A percentile compares a stretch with the other conserved stretches of the same genome.
These are phyloP conservation scores for Parafenestella ontariensis DNA, from an alignment of 2,329 filamentous ascomycete species.

Conservation along the genomic window DNA sequence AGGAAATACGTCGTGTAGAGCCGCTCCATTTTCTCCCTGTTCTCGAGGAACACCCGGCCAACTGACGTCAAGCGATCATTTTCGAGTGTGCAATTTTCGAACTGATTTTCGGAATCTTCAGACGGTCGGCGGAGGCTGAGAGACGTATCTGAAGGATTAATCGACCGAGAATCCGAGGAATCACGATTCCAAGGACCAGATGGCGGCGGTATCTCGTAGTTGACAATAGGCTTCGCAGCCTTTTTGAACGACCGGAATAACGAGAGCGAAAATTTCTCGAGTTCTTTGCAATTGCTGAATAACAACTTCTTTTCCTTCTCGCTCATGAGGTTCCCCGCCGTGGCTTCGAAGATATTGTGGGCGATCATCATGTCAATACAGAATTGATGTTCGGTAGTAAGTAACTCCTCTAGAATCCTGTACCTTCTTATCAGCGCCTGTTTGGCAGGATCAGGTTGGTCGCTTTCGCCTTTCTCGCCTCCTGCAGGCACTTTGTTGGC, in stretches of 20 bases:
- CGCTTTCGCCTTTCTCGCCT: constrained; percentile 20
- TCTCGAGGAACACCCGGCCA: constrained; percentile 64
- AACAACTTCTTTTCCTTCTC: constrained; percentile 85
- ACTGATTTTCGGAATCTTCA: constrained; percentile 36
- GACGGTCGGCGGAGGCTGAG: constrained; percentile 24
- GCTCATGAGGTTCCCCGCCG: constrained; percentile 79
- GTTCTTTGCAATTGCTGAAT: constrained; percentile 91
- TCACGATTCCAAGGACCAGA: constrained; percentile 34
- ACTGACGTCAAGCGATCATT: constrained; percentile 66
- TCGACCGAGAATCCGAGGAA: constrained; percentile 24
- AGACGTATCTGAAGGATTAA: constrained; percentile 23
- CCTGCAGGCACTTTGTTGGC: constrained; percentile 12
- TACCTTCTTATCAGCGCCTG: constrained; percentile 73
- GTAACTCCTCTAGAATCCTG: constrained; percentile 86
- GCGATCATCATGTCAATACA: constrained; percentile 96
- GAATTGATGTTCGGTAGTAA: constrained; percentile 92
- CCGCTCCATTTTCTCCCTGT: constrained; percentile 66
- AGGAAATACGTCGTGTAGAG: constrained; percentile 70
- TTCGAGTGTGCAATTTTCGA: constrained; percentile 46
- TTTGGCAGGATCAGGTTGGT: constrained; percentile 31
- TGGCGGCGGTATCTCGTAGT: constrained; percentile 48
- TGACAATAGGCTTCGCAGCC: constrained; percentile 79
- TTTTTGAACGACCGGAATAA: constrained; percentile 84
- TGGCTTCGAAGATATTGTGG: constrained; percentile 96
- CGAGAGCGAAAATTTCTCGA: constrained; percentile 81